phyloP scores from a whole-genome alignment of 2,329 filamentous ascomycete species.

The Reticulascus tulasneorum region DNA sequence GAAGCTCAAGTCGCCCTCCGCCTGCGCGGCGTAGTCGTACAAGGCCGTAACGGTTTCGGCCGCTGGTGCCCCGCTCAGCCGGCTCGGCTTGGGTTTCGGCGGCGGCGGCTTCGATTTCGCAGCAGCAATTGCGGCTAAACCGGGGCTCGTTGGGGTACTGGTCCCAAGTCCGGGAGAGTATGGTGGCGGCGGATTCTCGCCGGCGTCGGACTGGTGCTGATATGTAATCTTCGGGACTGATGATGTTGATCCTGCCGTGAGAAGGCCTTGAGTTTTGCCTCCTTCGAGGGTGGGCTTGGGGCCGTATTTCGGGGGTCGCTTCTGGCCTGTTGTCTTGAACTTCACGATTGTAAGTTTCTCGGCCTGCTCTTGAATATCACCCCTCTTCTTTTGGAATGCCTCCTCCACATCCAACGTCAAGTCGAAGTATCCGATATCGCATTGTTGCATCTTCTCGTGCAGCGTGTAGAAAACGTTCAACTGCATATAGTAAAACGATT shows the following conservation, averaged over 20 bases:
- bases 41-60: slow-evolving; percentile 82
- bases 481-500: slow-evolving; percentile 99
- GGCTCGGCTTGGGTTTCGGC: slow-evolving; percentile 72
- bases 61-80: slow-evolving; percentile 60
- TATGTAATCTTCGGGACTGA: slow-evolving; percentile 19
- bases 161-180: too few species aligned
- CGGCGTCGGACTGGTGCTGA: slow-evolving; percentile 35
- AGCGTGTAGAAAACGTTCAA: slow-evolving; percentile 98
- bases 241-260: slow-evolving; percentile 44
- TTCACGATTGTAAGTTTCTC: slow-evolving; percentile 82
- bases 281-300: slow-evolving; percentile 50
- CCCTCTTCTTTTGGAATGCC: slow-evolving; percentile 83
- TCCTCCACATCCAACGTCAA: slow-evolving; percentile 87
- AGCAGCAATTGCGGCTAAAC: slow-evolving; percentile 45
- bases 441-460: slow-evolving; percentile 95
- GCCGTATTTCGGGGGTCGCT: slow-evolving; percentile 54
- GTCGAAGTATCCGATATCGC: slow-evolving; percentile 98
- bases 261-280: slow-evolving; percentile 43
- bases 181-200: slow-evolving; percentile 64
- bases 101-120: slow-evolving; percentile 68
- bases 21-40: slow-evolving; percentile 95
- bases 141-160: slow-evolving; percentile 31
- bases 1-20: slow-evolving; percentile 91
- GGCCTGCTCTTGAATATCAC: slow-evolving; percentile 78
- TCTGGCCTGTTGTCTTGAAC: slow-evolving; percentile 83